phyloP scores from a whole-genome alignment of 2,329 filamentous ascomycete genomes.

The Thermoascus crustaceus region DNA sequence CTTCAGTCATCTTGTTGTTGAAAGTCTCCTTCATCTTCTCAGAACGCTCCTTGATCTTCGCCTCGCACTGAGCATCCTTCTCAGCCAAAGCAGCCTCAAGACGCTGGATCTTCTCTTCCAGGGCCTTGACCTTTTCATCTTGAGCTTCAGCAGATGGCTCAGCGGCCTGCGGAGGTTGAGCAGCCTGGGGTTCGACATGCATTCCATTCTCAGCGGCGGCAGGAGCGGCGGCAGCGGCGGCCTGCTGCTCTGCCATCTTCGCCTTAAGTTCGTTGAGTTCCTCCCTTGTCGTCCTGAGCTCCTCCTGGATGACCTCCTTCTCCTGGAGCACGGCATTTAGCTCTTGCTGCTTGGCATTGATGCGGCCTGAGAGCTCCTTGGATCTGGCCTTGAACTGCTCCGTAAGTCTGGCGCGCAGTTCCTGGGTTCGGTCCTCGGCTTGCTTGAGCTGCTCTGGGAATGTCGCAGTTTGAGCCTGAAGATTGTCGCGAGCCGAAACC shows the following conservation, averaged over 20 bases:
- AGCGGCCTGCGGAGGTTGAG: conserved; percentile 6
- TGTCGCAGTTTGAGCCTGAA: conserved; percentile 44
- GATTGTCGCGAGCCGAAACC: conserved; percentile 41
- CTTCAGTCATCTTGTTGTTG: conserved; percentile 59
- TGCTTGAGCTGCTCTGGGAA: conserved; percentile 42
- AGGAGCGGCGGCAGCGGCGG: conserved; percentile 28
- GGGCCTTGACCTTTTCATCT: conserved; percentile 51
- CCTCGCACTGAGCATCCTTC: conserved; percentile 44
- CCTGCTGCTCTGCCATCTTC: conserved; percentile 48
- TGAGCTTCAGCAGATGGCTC: conserved; percentile 21
- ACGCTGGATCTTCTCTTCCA: conserved; percentile 53
- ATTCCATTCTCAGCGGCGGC: conserved; percentile 46
- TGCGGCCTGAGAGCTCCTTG: conserved; percentile 59
- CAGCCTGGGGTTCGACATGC: conserved; percentile 18
- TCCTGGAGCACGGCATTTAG: conserved; percentile 47
- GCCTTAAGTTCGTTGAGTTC: conserved; percentile 44
- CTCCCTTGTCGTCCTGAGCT: conserved; percentile 54
- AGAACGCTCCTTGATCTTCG: conserved; percentile 39
- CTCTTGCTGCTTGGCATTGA: conserved; percentile 45
- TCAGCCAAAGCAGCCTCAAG: conserved; percentile 46
- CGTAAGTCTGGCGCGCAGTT: conserved; percentile 39
- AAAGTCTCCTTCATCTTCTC: conserved; percentile 59
- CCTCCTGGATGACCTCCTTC: conserved; percentile 59
- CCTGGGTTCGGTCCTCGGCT: conserved; percentile 42
- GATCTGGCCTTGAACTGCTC: conserved; percentile 48